A percentile compares a stretch with the other conserved stretches of the same genome.
Conservation (phyloP, 495 filamentous ascomycete genomes). For the Cryomyces antarcticus region DNA sequence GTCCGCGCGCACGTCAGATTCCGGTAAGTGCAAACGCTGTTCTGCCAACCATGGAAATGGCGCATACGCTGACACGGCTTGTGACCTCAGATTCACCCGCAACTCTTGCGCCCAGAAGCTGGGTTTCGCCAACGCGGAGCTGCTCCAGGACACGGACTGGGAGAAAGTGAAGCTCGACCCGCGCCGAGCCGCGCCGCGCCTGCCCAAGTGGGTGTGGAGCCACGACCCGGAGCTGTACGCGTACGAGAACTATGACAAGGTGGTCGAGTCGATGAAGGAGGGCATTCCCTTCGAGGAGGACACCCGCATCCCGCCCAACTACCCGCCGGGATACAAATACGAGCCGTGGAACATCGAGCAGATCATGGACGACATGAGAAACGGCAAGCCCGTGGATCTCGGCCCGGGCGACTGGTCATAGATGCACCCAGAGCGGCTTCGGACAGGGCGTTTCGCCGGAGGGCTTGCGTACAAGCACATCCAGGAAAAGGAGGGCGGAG, state of each 20-base stretch:
- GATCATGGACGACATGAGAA: slow-evolving; percentile 4
- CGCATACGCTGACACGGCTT: not conserved
- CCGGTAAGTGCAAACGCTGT: slow-evolving; percentile 1
- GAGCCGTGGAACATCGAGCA: slow-evolving; percentile 11
- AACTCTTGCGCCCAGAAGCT: slow-evolving; percentile 8
- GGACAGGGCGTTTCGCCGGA: too few species aligned
- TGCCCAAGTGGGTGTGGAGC: slow-evolving; percentile 37
- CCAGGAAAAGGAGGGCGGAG: too few species aligned
- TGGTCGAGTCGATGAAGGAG: slow-evolving; percentile 7
- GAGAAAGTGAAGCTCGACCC: slow-evolving; percentile 35
- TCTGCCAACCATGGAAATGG: not conserved
- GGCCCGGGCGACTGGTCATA: slow-evolving; percentile 7
- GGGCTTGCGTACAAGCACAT: too few species aligned
- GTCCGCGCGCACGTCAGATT: slow-evolving; percentile 3
- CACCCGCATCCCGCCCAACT: slow-evolving; percentile 2
- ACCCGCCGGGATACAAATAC: slow-evolving; percentile 10
- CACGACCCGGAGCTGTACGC: slow-evolving; percentile 43
- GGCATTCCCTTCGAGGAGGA: slow-evolving; percentile 7
- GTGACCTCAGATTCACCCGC: slow-evolving; percentile 5
- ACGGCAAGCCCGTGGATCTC: slow-evolving; percentile 3
- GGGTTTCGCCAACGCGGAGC: slow-evolving; percentile 30
- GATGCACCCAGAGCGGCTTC: not conserved
- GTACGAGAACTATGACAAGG: slow-evolving; percentile 30
- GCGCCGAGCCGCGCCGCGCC: slow-evolving; percentile 29
- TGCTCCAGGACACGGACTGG: slow-evolving; percentile 38